Conservation (phyloP, 2,329 filamentous ascomycete species). For the Trichocomaceae sp. region DNA sequence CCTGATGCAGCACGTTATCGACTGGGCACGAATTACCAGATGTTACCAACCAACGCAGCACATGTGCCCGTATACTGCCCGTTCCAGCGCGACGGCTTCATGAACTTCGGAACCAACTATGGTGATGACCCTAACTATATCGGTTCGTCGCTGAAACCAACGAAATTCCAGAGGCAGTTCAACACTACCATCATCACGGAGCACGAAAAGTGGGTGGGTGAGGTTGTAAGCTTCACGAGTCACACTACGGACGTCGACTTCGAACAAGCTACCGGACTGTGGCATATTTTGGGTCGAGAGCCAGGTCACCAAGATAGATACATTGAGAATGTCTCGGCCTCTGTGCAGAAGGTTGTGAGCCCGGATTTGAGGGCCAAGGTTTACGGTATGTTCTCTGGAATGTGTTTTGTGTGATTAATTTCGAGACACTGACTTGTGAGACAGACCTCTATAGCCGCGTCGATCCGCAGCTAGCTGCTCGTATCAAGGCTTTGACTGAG, state of each 20-base stretch:
- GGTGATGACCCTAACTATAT: constrained; percentile 54
- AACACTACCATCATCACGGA: constrained; percentile 19
- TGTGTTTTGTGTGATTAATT: not conserved
- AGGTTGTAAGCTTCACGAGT: constrained; percentile 19
- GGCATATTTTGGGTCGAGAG: constrained; percentile 26
- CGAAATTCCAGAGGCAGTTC: constrained; percentile 16
- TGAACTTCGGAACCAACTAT: constrained; percentile 46
- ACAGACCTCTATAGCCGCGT: not conserved
- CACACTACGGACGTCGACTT: constrained; percentile 26
- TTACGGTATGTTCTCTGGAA: constrained; percentile 21
- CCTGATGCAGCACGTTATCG: constrained; percentile 46
- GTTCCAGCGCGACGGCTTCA: constrained; percentile 39
- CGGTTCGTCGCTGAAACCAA: constrained; percentile 21
- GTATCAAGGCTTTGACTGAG: not conserved
- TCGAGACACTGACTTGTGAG: not conserved
- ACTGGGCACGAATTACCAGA: constrained; percentile 36
- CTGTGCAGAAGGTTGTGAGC: constrained; percentile 18
- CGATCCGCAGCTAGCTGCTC: not conserved
- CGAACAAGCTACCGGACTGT: constrained; percentile 25
- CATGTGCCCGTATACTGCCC: constrained; percentile 44
- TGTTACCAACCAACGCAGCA: constrained; percentile 35
- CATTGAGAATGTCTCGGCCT: constrained; percentile 23
- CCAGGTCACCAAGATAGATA: constrained; percentile 29
- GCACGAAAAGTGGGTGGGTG: constrained; percentile 25
- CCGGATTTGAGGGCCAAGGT: constrained; percentile 20